Evolutionary conservation across 495 filamentous ascomycete genomes (phyloP).

Genomic region (Parathielavia hyrcaniae): DNA sequence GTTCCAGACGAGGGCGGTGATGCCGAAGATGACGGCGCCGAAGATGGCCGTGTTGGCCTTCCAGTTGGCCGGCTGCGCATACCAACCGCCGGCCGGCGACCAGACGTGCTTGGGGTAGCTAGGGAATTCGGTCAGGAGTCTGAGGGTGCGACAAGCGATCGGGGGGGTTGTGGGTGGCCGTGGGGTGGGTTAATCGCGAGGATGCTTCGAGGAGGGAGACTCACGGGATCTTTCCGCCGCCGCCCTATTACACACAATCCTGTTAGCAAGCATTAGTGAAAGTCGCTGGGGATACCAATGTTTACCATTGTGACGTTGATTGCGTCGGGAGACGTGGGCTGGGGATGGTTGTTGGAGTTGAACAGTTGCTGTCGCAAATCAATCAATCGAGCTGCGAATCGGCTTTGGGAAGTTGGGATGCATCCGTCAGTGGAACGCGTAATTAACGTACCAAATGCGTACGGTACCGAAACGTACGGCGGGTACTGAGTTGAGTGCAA

Average conservation of each 20-base stretch:
- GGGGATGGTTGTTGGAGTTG: slow-evolving; percentile 10
- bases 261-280: slow-evolving; percentile 33
- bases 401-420: no score
- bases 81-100: slow-evolving; percentile 98
- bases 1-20: slow-evolving; percentile 68
- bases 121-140: neutral
- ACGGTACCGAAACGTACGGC: no score
- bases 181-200: slow-evolving; percentile 8
- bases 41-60: slow-evolving; percentile 86
- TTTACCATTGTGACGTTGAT: slow-evolving; percentile 33
- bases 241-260: slow-evolving; percentile 43
- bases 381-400: neutral
- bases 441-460: neutral
- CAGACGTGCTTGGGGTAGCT: slow-evolving; percentile 99
- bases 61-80: slow-evolving; percentile 90
- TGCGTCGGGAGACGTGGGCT: slow-evolving; percentile 15
- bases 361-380: neutral
- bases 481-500: no score
- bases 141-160: neutral
- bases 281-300: slow-evolving; percentile 3
- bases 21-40: slow-evolving; percentile 62
- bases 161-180: slow-evolving; percentile 6
- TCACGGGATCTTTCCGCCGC: slow-evolving; percentile 86
- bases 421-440: neutral
- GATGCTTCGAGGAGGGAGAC: slow-evolving; percentile 32